These are phyloP conservation scores for Auricularia auricula-judae DNA, from an alignment of 768 basidiomycete species.

Conservation along the genomic window DNA sequence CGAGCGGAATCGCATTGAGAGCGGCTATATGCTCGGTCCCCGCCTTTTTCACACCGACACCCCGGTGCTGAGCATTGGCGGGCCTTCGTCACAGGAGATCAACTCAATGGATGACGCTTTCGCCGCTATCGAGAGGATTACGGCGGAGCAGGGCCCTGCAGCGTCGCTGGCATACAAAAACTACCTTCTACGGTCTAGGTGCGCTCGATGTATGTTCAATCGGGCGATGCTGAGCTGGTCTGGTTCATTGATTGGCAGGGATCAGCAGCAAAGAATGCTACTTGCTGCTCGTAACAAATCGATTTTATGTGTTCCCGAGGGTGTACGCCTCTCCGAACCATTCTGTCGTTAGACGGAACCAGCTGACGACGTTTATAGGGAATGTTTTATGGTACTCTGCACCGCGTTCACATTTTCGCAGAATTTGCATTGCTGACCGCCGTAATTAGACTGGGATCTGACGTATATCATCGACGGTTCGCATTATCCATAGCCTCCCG, in stretches of 20 bases:
- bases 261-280: conserved; percentile 56
- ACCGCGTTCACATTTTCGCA: too few species aligned
- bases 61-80: conserved; percentile 48
- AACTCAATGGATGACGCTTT: conserved; percentile 51
- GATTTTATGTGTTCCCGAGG: conserved; percentile 67
- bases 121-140: conserved; percentile 56
- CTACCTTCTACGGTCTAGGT: conserved; percentile 63
- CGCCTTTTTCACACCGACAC: conserved; percentile 63
- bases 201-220: conserved; percentile 7
- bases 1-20: conserved; percentile 59
- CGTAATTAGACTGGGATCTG: conserved; percentile 67
- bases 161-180: conserved; percentile 70
- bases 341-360: too few species aligned
- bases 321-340: conserved; percentile 23
- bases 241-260: conserved; percentile 22
- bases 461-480: conserved; percentile 68
- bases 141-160: conserved; percentile 53
- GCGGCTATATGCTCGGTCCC: conserved; percentile 57
- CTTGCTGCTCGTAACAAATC: conserved; percentile 47
- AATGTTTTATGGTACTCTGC: too few species aligned
- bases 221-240: neutral
- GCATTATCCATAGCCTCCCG: conserved; percentile 1
- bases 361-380: too few species aligned
- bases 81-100: conserved; percentile 46
- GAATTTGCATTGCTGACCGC: neutral